Base-by-base conservation (phyloP, 2,329 filamentous ascomycete species). In the Coniochaeta sp. region DNA sequence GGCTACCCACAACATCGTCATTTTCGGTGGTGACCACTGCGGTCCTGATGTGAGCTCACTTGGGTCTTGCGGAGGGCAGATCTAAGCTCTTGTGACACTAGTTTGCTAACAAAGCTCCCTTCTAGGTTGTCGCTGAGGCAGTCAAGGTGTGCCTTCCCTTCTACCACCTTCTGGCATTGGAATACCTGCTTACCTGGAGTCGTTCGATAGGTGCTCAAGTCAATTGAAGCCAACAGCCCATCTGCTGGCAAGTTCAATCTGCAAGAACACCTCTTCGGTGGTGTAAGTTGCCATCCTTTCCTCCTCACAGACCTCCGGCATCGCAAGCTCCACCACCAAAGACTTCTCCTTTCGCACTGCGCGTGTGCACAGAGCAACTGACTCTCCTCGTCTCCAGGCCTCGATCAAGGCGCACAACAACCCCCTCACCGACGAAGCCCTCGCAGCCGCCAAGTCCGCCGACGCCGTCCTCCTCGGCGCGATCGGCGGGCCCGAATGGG, bases 401-500 rank as follows among this genome's bases (percentile, higher is more conserved):
- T 97, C 93, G 55, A 97, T 98, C 75, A 88, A 97, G 70, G 87
- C 86, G 19, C 86, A 86, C 70, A 90, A 91, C 68, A 83, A 79
- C 32, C 87, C 93, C 32, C 80, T 98, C 63, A 96, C 92, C 58
- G 87, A 95, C 67, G 86, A 89, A 69, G 91, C 92, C 63, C 89
- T 98, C 68, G 78, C 79, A 16, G 92, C 91, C 38, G 92, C 91
- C 66, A 93, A 96, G 75, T 80, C 83, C 58, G 92, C 93, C 64
- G 89, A 96, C 74, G 93, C 93, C 42, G 89, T 98, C 62, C 87
- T 98, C 62, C 87, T 98, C 59, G 93, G 93, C 66, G 91, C 93
- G 67, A 96, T 98, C 70, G 93, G 93, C 67, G 93, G 93, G n/a
- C 93, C 95, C 16, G 75, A 97, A 91, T 98, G 93, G 91, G 93